Base-by-base conservation (phyloP, 208 protist genomes). In the Trypanosoma avium region DNA sequence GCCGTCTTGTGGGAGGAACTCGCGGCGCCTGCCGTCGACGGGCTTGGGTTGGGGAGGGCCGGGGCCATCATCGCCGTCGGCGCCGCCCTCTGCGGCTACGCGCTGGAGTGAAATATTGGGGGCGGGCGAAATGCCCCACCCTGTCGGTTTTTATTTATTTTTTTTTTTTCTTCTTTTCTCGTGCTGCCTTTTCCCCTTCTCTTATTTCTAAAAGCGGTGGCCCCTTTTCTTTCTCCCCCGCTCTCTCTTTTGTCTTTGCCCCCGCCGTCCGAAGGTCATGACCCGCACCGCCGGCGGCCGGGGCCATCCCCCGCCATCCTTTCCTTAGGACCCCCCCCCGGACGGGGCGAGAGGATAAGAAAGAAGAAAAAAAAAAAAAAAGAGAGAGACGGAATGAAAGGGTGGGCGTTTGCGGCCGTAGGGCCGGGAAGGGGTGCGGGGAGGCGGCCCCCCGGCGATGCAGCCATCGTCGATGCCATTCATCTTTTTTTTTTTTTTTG, bases 1-100 rank as follows among this genome's bases (percentile, higher is more conserved):
- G 61, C 50, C 0, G 40, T 67, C 38, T 17, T 33, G 38, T 60
- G 50, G 61, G 4, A 27, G 36, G 61, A 67, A 40, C 40, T 67
- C 13, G 27, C 33, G 0, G 4, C 22, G 30, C 61, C 61, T 2
- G 50, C 61, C 24, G 10, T 4, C 10, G 0, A 40, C 3, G 36
- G 35, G 12, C 61, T 67, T 4, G 61, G 61, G 12, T 46, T 19
- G n/a, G 19, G 0, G 27, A 42, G 19, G 13, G 8, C 47, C 2
- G 6, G 22, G 0, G 27, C 38, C 22, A 52, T 52, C 17, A n/a
- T 29, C 10, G 1, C 40, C 22, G 1, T 29, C 50, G 35, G 27
- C 0, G 26, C 33, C 33, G 33, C 33, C 33, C 33, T 10, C 33
- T 13, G 33, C 7, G 33, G 7, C 33, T 38, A 5, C 33, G n/a